Percentiles rank a stretch among this genome's conserved stretches.
These are phyloP conservation scores for Dictyostelium capitatum DNA, from an alignment of 78 protist species.

Conservation along the genomic window DNA sequence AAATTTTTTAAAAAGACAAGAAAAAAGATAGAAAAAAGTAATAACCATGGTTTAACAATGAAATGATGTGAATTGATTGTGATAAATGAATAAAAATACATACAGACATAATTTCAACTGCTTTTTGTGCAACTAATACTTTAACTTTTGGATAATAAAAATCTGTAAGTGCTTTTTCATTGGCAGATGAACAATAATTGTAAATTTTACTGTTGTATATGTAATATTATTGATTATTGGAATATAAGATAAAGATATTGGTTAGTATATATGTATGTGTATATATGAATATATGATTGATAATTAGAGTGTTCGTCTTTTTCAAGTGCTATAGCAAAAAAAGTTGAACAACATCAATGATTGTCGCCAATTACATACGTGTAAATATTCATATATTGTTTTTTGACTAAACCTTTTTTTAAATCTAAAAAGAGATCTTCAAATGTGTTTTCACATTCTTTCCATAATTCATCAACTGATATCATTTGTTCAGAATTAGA, in stretches of 20 bases:
- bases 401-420: slow-evolving; percentile 23
- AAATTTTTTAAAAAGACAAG: neutral
- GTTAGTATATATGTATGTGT: neutral
- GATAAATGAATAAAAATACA: neutral
- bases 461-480: slow-evolving; percentile 43
- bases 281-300: too few species aligned
- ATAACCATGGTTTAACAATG: neutral
- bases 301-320: too few species aligned
- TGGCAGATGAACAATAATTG: slow-evolving; percentile 77
- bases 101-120: slow-evolving; percentile 57
- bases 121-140: slow-evolving; percentile 26
- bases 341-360: too few species aligned
- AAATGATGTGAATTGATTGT: neutral
- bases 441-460: slow-evolving; percentile 36
- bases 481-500: neutral
- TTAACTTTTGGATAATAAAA: slow-evolving; percentile 54
- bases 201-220: slow-evolving; percentile 27
- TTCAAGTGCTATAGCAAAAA: too few species aligned
- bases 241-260: neutral
- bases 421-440: slow-evolving; percentile 54
- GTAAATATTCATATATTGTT: slow-evolving; percentile 43
- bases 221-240: neutral
- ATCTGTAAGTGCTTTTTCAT: slow-evolving; percentile 48
- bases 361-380: slow-evolving; percentile 30
- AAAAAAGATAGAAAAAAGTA: neutral